Evolutionary conservation across 495 filamentous ascomycete genomes (phyloP), one percentile per base, ranked within the genome.

Genomic region (Penicillium ucsense): DNA sequence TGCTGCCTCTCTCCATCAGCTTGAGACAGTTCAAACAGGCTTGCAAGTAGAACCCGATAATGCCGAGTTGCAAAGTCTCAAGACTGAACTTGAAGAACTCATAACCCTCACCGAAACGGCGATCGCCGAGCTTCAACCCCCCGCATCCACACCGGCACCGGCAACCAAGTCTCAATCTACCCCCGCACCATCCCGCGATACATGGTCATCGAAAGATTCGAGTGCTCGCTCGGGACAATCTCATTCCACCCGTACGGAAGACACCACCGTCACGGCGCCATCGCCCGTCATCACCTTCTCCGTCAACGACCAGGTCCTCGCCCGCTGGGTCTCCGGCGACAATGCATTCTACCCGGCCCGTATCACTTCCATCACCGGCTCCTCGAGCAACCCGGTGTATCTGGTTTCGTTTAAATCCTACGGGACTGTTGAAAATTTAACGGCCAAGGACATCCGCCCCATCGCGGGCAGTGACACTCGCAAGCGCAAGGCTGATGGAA

Each of bases 401-500:
- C 82, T 86, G 42, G 91, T 98, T 51, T 91, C 83, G 43, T 98
- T 97, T 75, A 89, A 91, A 66, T 84, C 76, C 46, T 96, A 97
- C 59, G 59, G 53, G 34, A 89, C 80, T 10, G 88, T 88, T 39
- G 88, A 96, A 67, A 94, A 86, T 39, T 71, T 96, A 51, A 78
- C 84, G 43, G 76, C 81, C 48, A 86, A 88, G 68, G 88, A 95
- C 60, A 84, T 98, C 59, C 84, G 85, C 51, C 84, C 90, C 45
- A 66, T 91, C 35, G 66, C 72, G 36, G 78, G 74, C 63, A 65
- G 57, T 68, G 79, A 84, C 46, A 79, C 76, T 50, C 83, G 84
- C 64, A 95, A 95, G 73, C 82, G 91, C 62, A 95, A 95, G 72
- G 88, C 89, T 73, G 89, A 94, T 70, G 85, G 76, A 61, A 80